A percentile compares a stretch with the other conserved stretches of the same genome.
These are phyloP conservation scores for Pyracantha coccinea DNA, from an alignment of 331 rosid genomes.

Conservation along the genomic window DNA sequence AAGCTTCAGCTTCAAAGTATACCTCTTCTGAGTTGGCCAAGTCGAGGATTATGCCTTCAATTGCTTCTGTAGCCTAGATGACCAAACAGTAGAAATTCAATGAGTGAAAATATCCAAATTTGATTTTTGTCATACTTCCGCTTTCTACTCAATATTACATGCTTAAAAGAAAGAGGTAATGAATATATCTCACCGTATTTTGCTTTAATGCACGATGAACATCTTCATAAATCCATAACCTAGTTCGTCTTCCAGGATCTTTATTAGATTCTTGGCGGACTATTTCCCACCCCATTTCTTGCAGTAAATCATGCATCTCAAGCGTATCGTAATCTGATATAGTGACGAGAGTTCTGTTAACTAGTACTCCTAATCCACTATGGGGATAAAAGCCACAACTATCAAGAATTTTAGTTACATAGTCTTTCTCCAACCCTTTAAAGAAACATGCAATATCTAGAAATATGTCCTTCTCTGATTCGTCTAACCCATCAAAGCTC, in stretches of 20 bases:
- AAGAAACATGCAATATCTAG: conserved; percentile 1
- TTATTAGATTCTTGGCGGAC: not conserved
- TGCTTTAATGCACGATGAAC: not conserved
- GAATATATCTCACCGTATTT: not conserved
- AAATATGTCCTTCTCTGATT: not conserved
- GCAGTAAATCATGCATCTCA: not conserved
- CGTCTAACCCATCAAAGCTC: not conserved
- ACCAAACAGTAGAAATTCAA: not conserved
- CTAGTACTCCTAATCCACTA: not conserved
- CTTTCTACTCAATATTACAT: not conserved
- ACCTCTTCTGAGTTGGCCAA: not conserved
- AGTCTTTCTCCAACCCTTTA: not conserved
- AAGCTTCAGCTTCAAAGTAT: not conserved
- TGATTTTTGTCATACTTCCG: not conserved
- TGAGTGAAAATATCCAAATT: not conserved
- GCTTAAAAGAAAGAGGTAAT: too few relatives aligned
- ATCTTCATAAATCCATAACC: not conserved
- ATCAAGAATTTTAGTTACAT: not conserved
- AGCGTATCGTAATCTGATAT: not conserved
- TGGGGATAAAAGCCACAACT: not conserved
- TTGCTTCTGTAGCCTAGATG: not conserved
- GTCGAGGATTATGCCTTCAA: not conserved
- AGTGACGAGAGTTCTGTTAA: not conserved
- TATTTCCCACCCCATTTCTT: not conserved
- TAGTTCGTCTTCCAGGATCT: not conserved